These are phyloP conservation scores for Psilocybe azurescens DNA, from an alignment of 768 basidiomycete species.

Conservation along the genomic window DNA sequence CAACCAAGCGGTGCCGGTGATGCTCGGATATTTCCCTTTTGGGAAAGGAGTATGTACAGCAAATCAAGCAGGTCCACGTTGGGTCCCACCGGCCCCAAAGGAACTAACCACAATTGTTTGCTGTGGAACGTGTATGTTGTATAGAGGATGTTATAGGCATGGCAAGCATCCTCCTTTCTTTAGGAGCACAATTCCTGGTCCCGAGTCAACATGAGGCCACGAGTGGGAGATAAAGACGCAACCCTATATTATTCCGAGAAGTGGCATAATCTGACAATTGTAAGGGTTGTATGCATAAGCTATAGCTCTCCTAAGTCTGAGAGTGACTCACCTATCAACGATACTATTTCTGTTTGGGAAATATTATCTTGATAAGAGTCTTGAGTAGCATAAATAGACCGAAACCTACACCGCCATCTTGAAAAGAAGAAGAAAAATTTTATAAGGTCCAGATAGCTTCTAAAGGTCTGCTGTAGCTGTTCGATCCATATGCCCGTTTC, in stretches of 20 bases:
- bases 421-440: neutral
- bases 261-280: neutral
- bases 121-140: neutral
- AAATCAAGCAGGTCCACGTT: neutral
- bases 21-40: constrained; percentile 1
- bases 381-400: neutral
- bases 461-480: neutral
- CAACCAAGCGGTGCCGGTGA: neutral
- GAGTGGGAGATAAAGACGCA: neutral
- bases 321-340: neutral
- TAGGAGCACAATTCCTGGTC: neutral
- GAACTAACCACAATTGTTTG: neutral
- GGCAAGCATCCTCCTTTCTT: neutral
- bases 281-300: neutral
- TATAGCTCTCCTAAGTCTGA: neutral
- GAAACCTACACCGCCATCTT: neutral
- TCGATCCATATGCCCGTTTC: constrained; percentile 6
- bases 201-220: constrained; percentile 5
- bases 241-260: neutral
- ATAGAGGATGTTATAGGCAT: neutral
- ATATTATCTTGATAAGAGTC: neutral
- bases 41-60: neutral
- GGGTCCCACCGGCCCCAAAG: neutral
- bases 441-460: neutral
- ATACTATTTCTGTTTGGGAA: neutral